Base-by-base conservation (phyloP, 2,329 filamentous ascomycete genomes). In the Ramularia collo-cygni region DNA sequence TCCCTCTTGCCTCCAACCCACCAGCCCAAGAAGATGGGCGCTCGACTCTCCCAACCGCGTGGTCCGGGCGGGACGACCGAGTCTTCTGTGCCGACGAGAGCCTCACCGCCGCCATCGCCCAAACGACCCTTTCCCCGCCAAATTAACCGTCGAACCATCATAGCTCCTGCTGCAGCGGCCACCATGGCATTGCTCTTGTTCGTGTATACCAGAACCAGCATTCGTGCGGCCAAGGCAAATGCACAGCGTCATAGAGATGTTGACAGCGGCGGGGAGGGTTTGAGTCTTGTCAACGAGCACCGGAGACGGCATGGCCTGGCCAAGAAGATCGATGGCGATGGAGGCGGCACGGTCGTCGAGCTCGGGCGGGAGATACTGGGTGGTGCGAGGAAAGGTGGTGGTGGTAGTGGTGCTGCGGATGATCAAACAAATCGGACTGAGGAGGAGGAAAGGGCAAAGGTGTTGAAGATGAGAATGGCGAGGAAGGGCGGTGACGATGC, bases 221-320 rank as follows among this genome's bases (percentile, higher is more conserved):
- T 85, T 46, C 69, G 72, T 44, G 75, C 78, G 16, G 81, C 81
- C 2, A 81, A 82, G 51, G 67, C 74, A 33, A 82, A 83, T 48
- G 79, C 79, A 0, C 70, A 77, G 50, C 65, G 68, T 46, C 73
- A 77, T 38, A 65, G 77, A 34, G 71, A 77, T 50, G 73, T 71
- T 28, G 74, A 77, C 45, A 74, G 71, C 18, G 75, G 50, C 2
- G 37, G 73, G 66, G 62, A 74, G 68, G 47, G 70, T 56, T 54
- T 76, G 67, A 58, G 55, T 41, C 34, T 63, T 69, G 58, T 71
- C 37, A 74, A 75, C 40, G 74, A 78, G 62, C 70, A 62, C 49
- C 51, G 72, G 49, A 63, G 75, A 42, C 56, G 73, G 38, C 74
- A 77, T 60, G 73, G 73, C 9, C 59, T 63, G 37, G 50, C 69